Evolutionary conservation across 208 protist species (phyloP), one percentile per base, ranked within the genome.

Genomic region (Leishmania gerbilli): DNA sequence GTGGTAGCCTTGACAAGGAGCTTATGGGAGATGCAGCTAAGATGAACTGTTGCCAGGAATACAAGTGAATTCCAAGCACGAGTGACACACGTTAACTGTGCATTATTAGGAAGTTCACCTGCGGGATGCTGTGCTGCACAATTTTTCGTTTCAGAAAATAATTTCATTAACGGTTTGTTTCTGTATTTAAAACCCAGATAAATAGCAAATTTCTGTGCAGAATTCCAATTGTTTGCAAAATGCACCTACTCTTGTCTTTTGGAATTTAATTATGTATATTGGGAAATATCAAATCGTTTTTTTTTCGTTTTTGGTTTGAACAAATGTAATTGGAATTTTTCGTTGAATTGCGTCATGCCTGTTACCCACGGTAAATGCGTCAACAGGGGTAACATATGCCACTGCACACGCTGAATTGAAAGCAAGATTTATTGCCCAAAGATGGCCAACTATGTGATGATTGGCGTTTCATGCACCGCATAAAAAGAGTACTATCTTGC

Each of bases 401-500:
- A 27, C 64, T 8, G 11, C 24, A 31, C 34, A 13, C 21, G 40
- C 67, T 5, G 24, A 31, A 42, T 71, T 15, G 24, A 74, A 45
- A 47, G 13, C 21, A 37, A 24, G 0, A 31, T 51, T 13, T 47
- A 9, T 55, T 74, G 55, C 27, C 4, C 13, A 19, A 21, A n/a
- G 7, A 15, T 27, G 2, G 4, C 31, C 13, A 47, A n/a, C 31
- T n/a, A 47, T 71, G 19, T 24, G 49, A 0, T 71, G 2, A 27
- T 42, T 49, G 8, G 19, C 3, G 31, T 21, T 56, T 3, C 2
- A 19, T 13, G 24, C 47, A 62, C 34, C 6, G 24, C 68, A 81
- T 19, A 84, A 77, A 74, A 60, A 49, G 69, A 79, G 9, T 74
- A 60, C 1, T 77, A 5, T 64, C 27, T n/a, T 68, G 6, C 3